Conservation (phyloP, 2,329 filamentous ascomycete species). For the Akanthomyces muscarius region DNA sequence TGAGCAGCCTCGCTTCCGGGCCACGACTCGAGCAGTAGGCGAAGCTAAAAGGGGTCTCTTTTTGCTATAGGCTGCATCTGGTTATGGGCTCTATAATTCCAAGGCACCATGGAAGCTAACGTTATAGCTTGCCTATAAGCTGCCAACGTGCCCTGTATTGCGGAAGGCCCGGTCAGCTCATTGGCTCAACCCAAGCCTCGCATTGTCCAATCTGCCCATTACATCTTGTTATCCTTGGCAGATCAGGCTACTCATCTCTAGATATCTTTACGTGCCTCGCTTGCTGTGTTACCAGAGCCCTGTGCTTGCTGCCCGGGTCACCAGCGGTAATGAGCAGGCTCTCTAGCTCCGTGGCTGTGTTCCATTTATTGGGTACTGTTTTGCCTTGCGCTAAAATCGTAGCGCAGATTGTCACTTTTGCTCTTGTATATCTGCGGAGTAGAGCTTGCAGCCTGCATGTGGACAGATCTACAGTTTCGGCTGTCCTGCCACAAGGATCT, state of each 20-base stretch:
- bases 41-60: not conserved
- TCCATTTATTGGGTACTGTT: not conserved
- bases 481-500: not conserved
- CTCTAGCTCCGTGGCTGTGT: not conserved
- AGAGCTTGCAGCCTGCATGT: not conserved
- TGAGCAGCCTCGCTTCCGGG: not conserved
- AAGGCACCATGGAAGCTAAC: not conserved
- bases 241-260: not conserved
- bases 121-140: not conserved
- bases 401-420: not conserved
- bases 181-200: not conserved
- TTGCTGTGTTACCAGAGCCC: too few species aligned
- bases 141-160: not conserved
- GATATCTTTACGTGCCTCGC: not conserved
- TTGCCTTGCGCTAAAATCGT: not conserved
- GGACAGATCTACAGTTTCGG: slow-evolving; percentile 11
- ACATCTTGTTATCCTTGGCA: not conserved
- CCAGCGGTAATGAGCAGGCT: not conserved
- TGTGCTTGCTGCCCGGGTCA: too few species aligned
- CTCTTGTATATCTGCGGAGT: not conserved
- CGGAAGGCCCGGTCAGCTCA: not conserved
- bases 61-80: not conserved
- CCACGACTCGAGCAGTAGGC: not conserved
- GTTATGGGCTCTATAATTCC: not conserved
- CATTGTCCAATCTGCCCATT: not conserved